Percentiles rank a stretch among this genome's conserved stretches.
These are phyloP conservation scores for Ceratocystis harringtonii DNA, from an alignment of 2,329 filamentous ascomycete species.

Conservation along the genomic window DNA sequence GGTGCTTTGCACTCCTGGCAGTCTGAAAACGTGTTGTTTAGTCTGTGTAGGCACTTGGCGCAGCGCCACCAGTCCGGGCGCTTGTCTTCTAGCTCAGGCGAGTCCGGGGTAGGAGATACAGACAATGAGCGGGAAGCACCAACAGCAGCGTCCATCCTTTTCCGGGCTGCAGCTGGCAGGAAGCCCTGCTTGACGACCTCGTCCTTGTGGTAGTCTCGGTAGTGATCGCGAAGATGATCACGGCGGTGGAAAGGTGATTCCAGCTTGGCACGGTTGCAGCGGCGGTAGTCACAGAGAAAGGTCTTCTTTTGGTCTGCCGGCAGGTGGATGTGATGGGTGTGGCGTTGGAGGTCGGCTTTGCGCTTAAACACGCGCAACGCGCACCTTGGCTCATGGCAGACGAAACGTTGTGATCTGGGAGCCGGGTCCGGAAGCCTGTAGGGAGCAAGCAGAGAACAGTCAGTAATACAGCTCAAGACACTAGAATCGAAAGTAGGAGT, in stretches of 20 bases:
- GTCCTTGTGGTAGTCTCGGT: slow-evolving; percentile 40
- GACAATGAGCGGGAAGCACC: neutral
- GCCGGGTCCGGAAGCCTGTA: neutral
- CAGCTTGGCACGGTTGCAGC: slow-evolving; percentile 30
- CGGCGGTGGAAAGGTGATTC: slow-evolving; percentile 35
- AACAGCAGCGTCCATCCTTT: neutral
- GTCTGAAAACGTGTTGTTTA: slow-evolving; percentile 29
- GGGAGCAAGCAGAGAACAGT: neutral
- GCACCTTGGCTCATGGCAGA: slow-evolving; percentile 30
- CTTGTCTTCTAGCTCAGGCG: slow-evolving; percentile 27
- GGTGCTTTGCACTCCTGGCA: slow-evolving; percentile 34
- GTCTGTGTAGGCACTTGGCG: slow-evolving; percentile 35
- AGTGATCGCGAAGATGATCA: slow-evolving; percentile 43
- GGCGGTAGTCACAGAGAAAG: slow-evolving; percentile 38
- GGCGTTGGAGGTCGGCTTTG: slow-evolving; percentile 39
- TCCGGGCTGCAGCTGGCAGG: neutral
- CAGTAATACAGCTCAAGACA: neutral
- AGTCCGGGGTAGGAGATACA: slow-evolving; percentile 18
- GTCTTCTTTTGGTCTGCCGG: slow-evolving; percentile 28
- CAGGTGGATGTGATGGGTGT: slow-evolving; percentile 35
- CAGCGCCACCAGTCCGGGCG: slow-evolving; percentile 40
- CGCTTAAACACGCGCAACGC: slow-evolving; percentile 34
- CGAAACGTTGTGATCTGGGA: slow-evolving; percentile 13
- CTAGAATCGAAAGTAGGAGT: neutral
- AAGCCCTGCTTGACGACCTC: slow-evolving; percentile 35